Evolutionary conservation across 164 flowering plant species (phyloP), one percentile per base, ranked within the genome.

Genomic region (Pachysandra terminalis): DNA sequence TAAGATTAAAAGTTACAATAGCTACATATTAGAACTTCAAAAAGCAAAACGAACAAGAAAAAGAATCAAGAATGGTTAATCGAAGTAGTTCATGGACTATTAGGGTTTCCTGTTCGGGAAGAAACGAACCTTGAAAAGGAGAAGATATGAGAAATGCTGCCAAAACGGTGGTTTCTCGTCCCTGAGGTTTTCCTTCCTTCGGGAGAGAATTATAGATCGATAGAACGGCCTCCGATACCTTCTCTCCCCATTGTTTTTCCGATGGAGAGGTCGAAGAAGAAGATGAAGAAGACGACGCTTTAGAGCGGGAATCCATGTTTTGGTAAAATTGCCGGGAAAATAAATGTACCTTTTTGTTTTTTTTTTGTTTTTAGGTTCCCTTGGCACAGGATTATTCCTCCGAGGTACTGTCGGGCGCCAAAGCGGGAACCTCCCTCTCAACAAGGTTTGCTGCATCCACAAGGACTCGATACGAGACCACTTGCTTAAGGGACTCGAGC

Each of bases 111-210:
- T n/a, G 32, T 0, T 9, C 56, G 28, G 26, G 72, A 22, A 19
- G 41, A 51, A 56, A 21, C 27, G 24, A 27, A 91, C 96, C 96
- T 76, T 80, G 86, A 67, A 85, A 79, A 75, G 95, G 91, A 63
- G 89, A 86, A 19, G 98, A 95, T 69, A 89, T 23, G 75, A 94
- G 92, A 71, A 91, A 91, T 10, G 98, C 90, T 49, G 98, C 91
- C 26, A 94, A 74, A 69, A 94, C 96, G 22, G 97, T 81, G 81
- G 87, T 85, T 76, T 91, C 97, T 28, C 85, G 85, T 24, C 96
- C 96, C 74, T 94, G 97, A 67, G 98, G 98, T 78, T 94, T 94
- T 37, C 98, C 98, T 75, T 91, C 91, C 84, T 94, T 94, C 0
- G 97, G 90, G 17, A 91, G 93, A 52, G 91, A 81, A 8, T 78